A percentile compares a stretch with the other conserved stretches of the same genome.
These are phyloP conservation scores for Trichophyton equinum DNA, from an alignment of 2,329 filamentous ascomycete species.

Conservation along the genomic window DNA sequence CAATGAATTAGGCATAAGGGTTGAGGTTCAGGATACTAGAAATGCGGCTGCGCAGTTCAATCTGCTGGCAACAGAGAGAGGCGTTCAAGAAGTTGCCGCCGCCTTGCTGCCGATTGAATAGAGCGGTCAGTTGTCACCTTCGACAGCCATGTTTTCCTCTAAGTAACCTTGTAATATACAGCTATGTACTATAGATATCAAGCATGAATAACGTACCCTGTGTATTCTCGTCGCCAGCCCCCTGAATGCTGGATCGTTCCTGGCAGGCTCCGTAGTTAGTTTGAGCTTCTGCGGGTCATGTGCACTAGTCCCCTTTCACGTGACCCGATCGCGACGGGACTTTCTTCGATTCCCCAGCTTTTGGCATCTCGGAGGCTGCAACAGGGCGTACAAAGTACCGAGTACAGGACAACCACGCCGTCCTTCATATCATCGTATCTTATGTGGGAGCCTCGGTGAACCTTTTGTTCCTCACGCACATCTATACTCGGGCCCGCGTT, in stretches of 20 bases:
- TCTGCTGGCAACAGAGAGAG: slow-evolving; percentile 82
- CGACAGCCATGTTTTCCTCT: background rate
- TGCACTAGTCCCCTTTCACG: background rate
- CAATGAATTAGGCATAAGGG: slow-evolving; percentile 63
- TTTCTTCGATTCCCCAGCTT: background rate
- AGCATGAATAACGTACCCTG: background rate
- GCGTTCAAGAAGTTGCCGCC: slow-evolving; percentile 71
- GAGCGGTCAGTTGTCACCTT: background rate
- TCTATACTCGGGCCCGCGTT: background rate
- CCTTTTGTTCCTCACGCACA: background rate
- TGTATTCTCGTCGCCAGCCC: background rate
- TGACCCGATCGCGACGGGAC: background rate
- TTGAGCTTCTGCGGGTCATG: background rate
- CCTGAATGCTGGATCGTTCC: background rate
- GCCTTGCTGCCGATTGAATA: slow-evolving; percentile 57
- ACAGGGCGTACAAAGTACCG: background rate
- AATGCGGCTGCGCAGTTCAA: slow-evolving; percentile 96
- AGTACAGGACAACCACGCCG: background rate
- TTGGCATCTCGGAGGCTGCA: background rate
- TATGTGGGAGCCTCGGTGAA: background rate
- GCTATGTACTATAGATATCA: background rate
- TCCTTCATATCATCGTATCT: background rate
- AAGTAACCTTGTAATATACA: background rate
- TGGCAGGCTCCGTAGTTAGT: too few relatives aligned
- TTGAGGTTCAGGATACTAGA: slow-evolving; percentile 82